Percentiles rank a stretch among this genome's conserved stretches.
Conservation (phyloP, 352 stramenopile genomes). For the Hyphochytrium catenoides region DNA sequence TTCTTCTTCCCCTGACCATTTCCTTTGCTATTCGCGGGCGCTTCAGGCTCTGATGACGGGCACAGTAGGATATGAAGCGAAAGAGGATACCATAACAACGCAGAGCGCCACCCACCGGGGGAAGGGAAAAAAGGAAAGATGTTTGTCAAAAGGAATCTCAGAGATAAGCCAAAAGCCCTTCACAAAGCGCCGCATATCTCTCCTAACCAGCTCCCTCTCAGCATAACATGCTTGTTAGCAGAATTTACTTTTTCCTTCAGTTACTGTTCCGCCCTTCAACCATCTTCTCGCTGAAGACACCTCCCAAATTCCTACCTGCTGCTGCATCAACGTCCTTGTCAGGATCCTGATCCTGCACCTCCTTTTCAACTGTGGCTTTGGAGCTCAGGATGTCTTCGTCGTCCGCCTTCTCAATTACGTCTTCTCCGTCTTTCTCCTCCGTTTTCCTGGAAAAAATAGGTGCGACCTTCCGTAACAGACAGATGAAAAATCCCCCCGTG, state of each 20-base stretch:
- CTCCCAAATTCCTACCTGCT: slow-evolving; percentile 1
- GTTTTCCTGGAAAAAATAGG: slow-evolving; percentile 18
- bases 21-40: too few relatives aligned
- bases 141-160: too few relatives aligned
- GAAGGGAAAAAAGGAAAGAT: too few relatives aligned
- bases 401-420: slow-evolving; percentile 8
- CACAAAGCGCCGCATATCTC: too few relatives aligned
- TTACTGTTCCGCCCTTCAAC: slow-evolving; percentile 3
- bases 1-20: too few relatives aligned
- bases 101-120: too few relatives aligned
- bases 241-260: slow-evolving; percentile 1
- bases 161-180: too few relatives aligned
- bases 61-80: too few relatives aligned
- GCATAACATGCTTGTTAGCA: not conserved
- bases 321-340: slow-evolving; percentile 6
- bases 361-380: slow-evolving; percentile 1
- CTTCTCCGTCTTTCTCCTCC: slow-evolving; percentile 6
- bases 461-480: slow-evolving; percentile 74
- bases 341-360: slow-evolving; percentile 4
- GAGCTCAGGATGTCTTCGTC: slow-evolving; percentile 10
- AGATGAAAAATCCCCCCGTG: slow-evolving; percentile 97
- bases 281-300: not conserved
- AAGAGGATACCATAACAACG: too few relatives aligned
- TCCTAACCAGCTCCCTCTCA: too few relatives aligned
- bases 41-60: too few relatives aligned